Evolutionary conservation across 2,329 filamentous ascomycete species (phyloP).

Genomic region (Claviceps fusiformis): DNA sequence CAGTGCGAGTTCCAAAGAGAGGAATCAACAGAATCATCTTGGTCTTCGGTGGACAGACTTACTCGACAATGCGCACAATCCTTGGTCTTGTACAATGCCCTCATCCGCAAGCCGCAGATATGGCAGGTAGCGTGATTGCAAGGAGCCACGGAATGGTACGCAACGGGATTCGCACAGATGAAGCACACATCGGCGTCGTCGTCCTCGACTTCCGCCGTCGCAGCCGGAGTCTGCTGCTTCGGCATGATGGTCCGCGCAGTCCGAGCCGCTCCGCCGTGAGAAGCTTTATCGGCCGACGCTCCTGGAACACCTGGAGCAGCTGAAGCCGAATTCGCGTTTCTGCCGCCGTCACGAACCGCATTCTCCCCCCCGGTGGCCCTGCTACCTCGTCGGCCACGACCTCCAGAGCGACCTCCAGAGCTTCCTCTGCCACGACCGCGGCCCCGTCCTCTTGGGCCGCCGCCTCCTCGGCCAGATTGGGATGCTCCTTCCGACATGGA

Average conservation of each 20-base stretch:
- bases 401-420: neutral
- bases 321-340: slow-evolving; percentile 3
- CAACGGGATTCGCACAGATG: slow-evolving; percentile 85
- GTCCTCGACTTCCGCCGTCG: slow-evolving; percentile 16
- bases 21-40: neutral
- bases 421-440: slow-evolving; percentile 18
- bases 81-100: slow-evolving; percentile 91
- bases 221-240: slow-evolving; percentile 9
- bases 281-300: slow-evolving; percentile 13
- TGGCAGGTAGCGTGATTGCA: slow-evolving; percentile 97
- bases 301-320: slow-evolving; percentile 3
- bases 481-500: slow-evolving; percentile 11
- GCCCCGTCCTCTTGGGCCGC: slow-evolving; percentile 24
- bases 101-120: slow-evolving; percentile 81
- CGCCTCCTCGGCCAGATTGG: slow-evolving; percentile 17
- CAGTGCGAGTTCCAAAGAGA: neutral
- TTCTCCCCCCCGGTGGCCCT: slow-evolving; percentile 10
- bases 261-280: slow-evolving; percentile 17
- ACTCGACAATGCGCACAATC: slow-evolving; percentile 93
- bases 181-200: slow-evolving; percentile 77
- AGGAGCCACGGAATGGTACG: slow-evolving; percentile 76
- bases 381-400: slow-evolving; percentile 14
- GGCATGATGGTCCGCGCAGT: slow-evolving; percentile 18
- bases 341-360: slow-evolving; percentile 3
- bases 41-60: slow-evolving; percentile 21